phyloP scores from a whole-genome alignment of 73 alveolate genomes.

The Breviolum minutum region DNA sequence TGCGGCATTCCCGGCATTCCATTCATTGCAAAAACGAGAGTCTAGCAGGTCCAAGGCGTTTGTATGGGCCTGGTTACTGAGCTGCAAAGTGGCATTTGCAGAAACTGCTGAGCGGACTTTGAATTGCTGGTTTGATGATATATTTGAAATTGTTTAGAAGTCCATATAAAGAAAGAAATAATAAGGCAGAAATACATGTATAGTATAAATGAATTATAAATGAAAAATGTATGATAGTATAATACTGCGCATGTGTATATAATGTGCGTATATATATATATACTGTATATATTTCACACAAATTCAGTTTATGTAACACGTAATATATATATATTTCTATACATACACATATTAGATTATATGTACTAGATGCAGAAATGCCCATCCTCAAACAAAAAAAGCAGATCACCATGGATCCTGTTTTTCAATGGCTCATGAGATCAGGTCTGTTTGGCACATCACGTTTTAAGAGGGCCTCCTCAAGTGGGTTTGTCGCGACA shows the following conservation, averaged over 20 bases:
- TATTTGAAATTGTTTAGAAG: no score
- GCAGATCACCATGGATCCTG: not conserved
- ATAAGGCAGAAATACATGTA: not conserved
- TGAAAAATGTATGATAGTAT: no score
- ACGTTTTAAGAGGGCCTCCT: slow-evolving; percentile 78
- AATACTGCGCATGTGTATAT: no score
- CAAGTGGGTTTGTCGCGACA: slow-evolving; percentile 72
- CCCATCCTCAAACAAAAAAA: not conserved
- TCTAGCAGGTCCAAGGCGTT: slow-evolving; percentile 41
- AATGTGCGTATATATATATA: not conserved
- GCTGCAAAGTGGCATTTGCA: not conserved
- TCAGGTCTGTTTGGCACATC: slow-evolving; percentile 76
- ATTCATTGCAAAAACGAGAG: no score
- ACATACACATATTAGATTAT: not conserved
- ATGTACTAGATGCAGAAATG: not conserved
- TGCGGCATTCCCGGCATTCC: no score
- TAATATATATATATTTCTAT: no score
- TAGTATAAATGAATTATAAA: no score
- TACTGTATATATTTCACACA: not conserved
- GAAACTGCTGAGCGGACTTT: no score
- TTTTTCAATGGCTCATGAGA: not conserved
- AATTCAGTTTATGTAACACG: not conserved
- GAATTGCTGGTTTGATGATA: no score
- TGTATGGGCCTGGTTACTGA: slow-evolving; percentile 73
- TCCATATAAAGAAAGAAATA: no score